Base-by-base conservation (phyloP, 306 rosid genomes). In the Acmispon strigosus region DNA sequence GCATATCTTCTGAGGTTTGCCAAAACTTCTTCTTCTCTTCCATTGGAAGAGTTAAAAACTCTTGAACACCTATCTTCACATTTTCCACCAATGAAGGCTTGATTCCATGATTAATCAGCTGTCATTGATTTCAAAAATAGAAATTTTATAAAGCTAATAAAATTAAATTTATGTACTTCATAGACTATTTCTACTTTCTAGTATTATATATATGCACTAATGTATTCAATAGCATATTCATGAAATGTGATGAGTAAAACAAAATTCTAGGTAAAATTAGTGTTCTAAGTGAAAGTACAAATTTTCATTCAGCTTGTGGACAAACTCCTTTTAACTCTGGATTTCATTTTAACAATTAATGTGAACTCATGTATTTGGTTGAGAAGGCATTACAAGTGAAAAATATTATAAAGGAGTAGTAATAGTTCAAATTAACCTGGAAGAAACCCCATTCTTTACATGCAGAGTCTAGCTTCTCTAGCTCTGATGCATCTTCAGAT, bases 371-470 rank as follows among this genome's bases (percentile, higher is more conserved):
- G 43, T 0, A 39, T 9, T 8, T 39, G 43, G 1, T 39, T 39
- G 43, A 39, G 41, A 1, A 36, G 11, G 12, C 32, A 5, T 27
- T 48, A 7, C 29, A 9, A 14, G 1, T 10, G 13, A 51, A 10
- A 69, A 41, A n/a, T 20, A 42, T 29, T 6, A 54, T 0, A 41
- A 54, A 22, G 19, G 43, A 41, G 6, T 19, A 12, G 56, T 22
- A 20, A 45, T 16, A 22, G 34, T 29, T 24, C n/a, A 52, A 64
- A 27, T 2, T 22, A 22, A 83, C 88, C 86, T 86, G 86, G 56
- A 84, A 84, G 41, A 76, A 76, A 10, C 81, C 76, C 81, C 81
- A 76, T 2, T 76, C 58, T 12, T 13, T 76, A 60, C 88, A 84
- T 10, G 88, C 88, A 14, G 17, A 34, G 50, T 86, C 80, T 13